Percentiles rank a stretch among this genome's conserved stretches.
Conservation (phyloP, 768 basidiomycete species). For the Rhodotorula babjevae region DNA sequence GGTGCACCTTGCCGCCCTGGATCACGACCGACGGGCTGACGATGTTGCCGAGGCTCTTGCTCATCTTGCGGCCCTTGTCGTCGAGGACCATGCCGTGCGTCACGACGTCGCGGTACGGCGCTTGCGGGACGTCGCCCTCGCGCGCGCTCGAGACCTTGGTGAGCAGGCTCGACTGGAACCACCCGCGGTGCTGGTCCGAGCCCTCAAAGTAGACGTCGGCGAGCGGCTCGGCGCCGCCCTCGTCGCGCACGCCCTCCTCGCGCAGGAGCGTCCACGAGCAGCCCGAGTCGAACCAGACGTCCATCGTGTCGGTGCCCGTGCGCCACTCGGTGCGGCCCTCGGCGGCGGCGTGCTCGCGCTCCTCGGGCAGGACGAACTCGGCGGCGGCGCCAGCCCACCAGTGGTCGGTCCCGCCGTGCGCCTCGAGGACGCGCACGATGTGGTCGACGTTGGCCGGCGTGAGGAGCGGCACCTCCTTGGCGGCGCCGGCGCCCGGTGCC, state of each 20-base stretch:
- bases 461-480: slow-evolving; percentile 54
- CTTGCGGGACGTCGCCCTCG: slow-evolving; percentile 38
- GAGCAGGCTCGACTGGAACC: slow-evolving; percentile 94
- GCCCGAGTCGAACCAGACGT: slow-evolving; percentile 99
- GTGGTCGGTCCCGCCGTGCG: slow-evolving; percentile 68
- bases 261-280: slow-evolving; percentile 83
- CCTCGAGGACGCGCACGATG: slow-evolving; percentile 68
- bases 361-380: slow-evolving; percentile 66
- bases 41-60: slow-evolving; percentile 91
- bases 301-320: slow-evolving; percentile 92
- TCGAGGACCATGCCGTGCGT: slow-evolving; percentile 98
- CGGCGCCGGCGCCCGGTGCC: not conserved
- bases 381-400: slow-evolving; percentile 88
- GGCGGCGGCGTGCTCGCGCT: slow-evolving; percentile 56
- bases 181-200: slow-evolving; percentile 94
- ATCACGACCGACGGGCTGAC: slow-evolving; percentile 77
- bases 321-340: slow-evolving; percentile 58
- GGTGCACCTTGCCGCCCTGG: slow-evolving; percentile 63
- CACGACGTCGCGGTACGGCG: slow-evolving; percentile 72
- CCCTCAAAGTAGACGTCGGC: slow-evolving; percentile 93
- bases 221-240: slow-evolving; percentile 43
- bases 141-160: slow-evolving; percentile 60
- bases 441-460: slow-evolving; percentile 62
- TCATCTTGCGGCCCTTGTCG: slow-evolving; percentile 85
- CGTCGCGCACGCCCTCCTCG: slow-evolving; percentile 35